phyloP scores from a whole-genome alignment of 805 yeast genomes.

The Pichia thaimueangensis region DNA sequence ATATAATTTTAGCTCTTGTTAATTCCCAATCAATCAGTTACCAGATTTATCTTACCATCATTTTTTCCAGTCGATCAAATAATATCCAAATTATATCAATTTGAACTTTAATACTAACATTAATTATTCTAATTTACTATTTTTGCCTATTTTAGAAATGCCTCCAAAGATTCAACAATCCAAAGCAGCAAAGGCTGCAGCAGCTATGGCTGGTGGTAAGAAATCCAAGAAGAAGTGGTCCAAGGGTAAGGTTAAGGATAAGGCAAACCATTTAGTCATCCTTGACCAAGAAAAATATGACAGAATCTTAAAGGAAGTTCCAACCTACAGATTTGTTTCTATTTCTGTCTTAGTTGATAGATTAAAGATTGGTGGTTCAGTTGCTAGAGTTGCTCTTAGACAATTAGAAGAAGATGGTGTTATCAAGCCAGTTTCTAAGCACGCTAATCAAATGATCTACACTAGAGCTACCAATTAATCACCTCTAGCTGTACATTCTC shows the following conservation, averaged over 20 bases:
- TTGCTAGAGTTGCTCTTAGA: constrained; percentile 96
- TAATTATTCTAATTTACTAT: not conserved
- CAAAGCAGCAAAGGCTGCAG: constrained; percentile 99
- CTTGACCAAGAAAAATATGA: constrained; percentile 98
- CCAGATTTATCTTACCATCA: no score
- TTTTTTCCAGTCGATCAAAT: no score
- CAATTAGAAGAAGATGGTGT: constrained; percentile 94
- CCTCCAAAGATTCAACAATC: constrained; percentile 99
- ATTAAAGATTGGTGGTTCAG: constrained; percentile 97
- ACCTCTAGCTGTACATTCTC: constrained; percentile 3
- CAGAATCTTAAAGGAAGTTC: constrained; percentile 98
- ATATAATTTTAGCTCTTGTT: no score
- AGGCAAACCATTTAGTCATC: constrained; percentile 97
- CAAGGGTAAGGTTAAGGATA: constrained; percentile 99
- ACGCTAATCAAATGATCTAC: constrained; percentile 96
- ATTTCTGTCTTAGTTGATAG: constrained; percentile 98
- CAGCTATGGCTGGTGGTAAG: constrained; percentile 99
- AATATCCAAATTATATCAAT: no score
- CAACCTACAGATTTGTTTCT: constrained; percentile 97
- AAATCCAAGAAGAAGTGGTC: constrained; percentile 99
- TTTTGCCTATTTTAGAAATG: constrained; percentile 50
- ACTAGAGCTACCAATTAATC: constrained; percentile 69
- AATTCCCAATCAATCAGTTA: no score
- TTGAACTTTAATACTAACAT: no score
- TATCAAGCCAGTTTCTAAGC: constrained; percentile 89